Base-by-base conservation (phyloP, 257 asterid species). In the Scutellaria baicalensis region DNA sequence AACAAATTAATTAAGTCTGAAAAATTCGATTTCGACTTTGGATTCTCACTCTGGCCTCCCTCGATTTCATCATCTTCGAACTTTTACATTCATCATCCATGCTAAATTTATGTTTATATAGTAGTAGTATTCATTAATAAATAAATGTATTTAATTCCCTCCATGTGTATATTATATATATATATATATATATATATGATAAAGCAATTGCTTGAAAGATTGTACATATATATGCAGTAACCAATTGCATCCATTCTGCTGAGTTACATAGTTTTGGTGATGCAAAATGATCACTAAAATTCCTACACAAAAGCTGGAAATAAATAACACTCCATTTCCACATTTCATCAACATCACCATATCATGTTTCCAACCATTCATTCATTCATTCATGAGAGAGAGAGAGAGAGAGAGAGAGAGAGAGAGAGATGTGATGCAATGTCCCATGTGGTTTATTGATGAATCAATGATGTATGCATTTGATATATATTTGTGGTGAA, bases 271-370 rank as follows among this genome's bases (percentile, higher is more conserved):
- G 14, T 63, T 72, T 43, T 64, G 78, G 61, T 65, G 73, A 57
- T 47, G 68, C 78, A 73, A 73, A 73, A 56, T 58, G 67, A 43
- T 54, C 68, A 65, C 45, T 27, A 45, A 23, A 13, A 36, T 35
- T 73, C 66, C 40, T 49, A 55, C 45, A 68, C 9, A 50, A 63
- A 64, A 64, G 72, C 77, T 72, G 58, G 36, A 56, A 43, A 56
- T 27, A 13, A 64, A 42, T 14, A 13, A 16, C 6, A 54, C 51
- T 20, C 2, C 50, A 31, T 63, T 27, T 9, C 35, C 40, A 14
- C 20, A 14, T 40, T 51, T 62, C 73, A 55, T 56, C 27, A 12
- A 36, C 51, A 38, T n/a, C 6, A 12, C 69, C 10, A n/a, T 64
- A 47, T 64, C n/a, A n/a, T n/a, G 31, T 45, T 31, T 47, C 44